These are phyloP conservation scores for Arthrobotrys musiformis DNA, from an alignment of 2,329 filamentous ascomycete species.

Conservation along the genomic window DNA sequence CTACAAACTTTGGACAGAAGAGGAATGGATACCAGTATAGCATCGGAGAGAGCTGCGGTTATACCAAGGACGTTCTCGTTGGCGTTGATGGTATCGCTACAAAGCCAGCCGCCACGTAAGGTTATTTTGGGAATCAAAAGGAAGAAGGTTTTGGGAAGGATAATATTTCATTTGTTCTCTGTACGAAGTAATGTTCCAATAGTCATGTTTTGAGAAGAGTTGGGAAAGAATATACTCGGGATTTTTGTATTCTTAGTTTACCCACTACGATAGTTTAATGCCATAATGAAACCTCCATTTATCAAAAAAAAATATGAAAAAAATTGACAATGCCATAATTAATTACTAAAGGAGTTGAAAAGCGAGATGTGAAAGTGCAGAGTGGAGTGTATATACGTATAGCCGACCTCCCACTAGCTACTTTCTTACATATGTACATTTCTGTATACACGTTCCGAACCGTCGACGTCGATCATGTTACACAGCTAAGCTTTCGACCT, in stretches of 20 bases:
- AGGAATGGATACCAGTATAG: constrained; percentile 14
- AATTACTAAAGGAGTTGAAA: too few species aligned
- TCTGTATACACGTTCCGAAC: not conserved
- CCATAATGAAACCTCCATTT: not conserved
- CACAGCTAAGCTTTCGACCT: not conserved
- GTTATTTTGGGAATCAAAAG: not conserved
- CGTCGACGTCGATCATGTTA: not conserved
- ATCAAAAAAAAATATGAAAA: too few species aligned
- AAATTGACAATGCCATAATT: too few species aligned
- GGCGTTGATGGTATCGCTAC: constrained; percentile 10
- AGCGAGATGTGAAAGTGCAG: too few species aligned
- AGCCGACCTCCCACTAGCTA: too few species aligned
- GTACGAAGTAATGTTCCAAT: not conserved
- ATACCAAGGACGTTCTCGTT: constrained; percentile 7
- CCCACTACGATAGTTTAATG: not conserved
- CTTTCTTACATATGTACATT: too few species aligned
- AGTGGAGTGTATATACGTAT: too few species aligned
- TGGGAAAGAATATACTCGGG: not conserved
- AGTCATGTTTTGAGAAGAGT: not conserved
- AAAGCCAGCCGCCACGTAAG: not conserved
- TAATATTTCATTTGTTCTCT: not conserved
- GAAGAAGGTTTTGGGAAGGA: not conserved
- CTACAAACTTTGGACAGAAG: constrained; percentile 8
- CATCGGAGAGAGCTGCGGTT: constrained; percentile 25
- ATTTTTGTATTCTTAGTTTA: not conserved